Conservation (phyloP, 805 yeast genomes). For the Suhomyces emberorum region DNA sequence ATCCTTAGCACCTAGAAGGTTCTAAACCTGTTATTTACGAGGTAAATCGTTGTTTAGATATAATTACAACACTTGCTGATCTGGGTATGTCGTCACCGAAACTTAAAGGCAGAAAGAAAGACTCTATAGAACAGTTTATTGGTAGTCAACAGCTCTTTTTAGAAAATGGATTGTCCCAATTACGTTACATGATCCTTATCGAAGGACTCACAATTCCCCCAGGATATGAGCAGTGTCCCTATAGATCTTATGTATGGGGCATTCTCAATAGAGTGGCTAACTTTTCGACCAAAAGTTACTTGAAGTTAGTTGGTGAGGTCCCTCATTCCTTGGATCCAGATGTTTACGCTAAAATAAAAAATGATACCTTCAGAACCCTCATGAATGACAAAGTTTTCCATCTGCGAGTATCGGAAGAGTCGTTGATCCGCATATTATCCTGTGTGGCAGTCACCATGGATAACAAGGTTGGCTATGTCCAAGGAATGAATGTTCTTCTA, state of each 20-base stretch:
- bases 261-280: slow-evolving; percentile 65
- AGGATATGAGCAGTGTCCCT: slow-evolving; percentile 56
- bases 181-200: slow-evolving; percentile 39
- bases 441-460: slow-evolving; percentile 55
- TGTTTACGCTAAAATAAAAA: slow-evolving; percentile 65
- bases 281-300: slow-evolving; percentile 52
- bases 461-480: slow-evolving; percentile 62
- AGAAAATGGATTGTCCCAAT: slow-evolving; percentile 49
- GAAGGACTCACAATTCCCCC: slow-evolving; percentile 41
- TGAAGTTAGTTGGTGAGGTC: slow-evolving; percentile 48
- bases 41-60: too few relatives aligned
- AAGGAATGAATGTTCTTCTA: slow-evolving; percentile 82
- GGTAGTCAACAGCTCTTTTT: slow-evolving; percentile 44
- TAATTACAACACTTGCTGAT: too few relatives aligned
- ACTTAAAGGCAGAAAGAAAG: slow-evolving; percentile 43
- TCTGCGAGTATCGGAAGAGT: slow-evolving; percentile 62
- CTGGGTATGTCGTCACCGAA: slow-evolving; percentile 5
- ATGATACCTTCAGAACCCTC: slow-evolving; percentile 83
- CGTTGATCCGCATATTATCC: slow-evolving; percentile 65
- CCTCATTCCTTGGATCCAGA: slow-evolving; percentile 44
- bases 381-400: slow-evolving; percentile 69
- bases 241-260: slow-evolving; percentile 78
- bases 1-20: too few relatives aligned
- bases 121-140: slow-evolving; percentile 51
- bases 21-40: too few relatives aligned